Conservation (phyloP, 164 flowering plant species). For the Hamamelis virginiana region DNA sequence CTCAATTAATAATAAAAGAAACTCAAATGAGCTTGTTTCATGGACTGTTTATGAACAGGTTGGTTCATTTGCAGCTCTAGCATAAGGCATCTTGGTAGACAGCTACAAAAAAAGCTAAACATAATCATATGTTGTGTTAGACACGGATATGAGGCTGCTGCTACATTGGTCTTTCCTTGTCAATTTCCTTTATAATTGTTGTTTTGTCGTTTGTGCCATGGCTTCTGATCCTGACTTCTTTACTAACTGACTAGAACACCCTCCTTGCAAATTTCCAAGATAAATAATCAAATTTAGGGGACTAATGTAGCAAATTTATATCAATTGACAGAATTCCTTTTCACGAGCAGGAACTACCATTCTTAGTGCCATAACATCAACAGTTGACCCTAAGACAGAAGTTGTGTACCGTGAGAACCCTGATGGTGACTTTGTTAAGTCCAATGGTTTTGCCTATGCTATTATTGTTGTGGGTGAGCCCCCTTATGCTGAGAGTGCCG, state of each 20-base stretch:
- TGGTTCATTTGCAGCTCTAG: too few relatives aligned
- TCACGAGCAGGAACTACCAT: slow-evolving; percentile 50
- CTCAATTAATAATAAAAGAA: too few relatives aligned
- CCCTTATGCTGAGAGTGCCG: slow-evolving; percentile 55
- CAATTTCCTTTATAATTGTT: background rate
- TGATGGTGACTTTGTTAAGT: slow-evolving; percentile 40
- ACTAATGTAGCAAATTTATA: background rate
- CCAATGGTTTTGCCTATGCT: slow-evolving; percentile 47
- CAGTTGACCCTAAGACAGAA: slow-evolving; percentile 51
- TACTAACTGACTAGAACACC: background rate
- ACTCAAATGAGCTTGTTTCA: too few relatives aligned
- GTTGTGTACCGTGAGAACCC: slow-evolving; percentile 47
- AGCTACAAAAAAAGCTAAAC: too few relatives aligned
- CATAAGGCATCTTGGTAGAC: too few relatives aligned
- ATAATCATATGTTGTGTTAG: too few relatives aligned
- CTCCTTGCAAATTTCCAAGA: background rate
- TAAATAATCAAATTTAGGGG: background rate
- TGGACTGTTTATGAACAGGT: too few relatives aligned
- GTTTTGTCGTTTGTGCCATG: background rate
- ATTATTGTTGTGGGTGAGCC: slow-evolving; percentile 58
- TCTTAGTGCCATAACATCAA: slow-evolving; percentile 44
- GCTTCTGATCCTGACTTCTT: slow-evolving; percentile 2
- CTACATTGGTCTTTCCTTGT: background rate
- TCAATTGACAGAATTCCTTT: slow-evolving; percentile 1
- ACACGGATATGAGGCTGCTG: too few relatives aligned